These are phyloP conservation scores for Combretum micranthum DNA, from an alignment of 345 rosid species.

Conservation along the genomic window DNA sequence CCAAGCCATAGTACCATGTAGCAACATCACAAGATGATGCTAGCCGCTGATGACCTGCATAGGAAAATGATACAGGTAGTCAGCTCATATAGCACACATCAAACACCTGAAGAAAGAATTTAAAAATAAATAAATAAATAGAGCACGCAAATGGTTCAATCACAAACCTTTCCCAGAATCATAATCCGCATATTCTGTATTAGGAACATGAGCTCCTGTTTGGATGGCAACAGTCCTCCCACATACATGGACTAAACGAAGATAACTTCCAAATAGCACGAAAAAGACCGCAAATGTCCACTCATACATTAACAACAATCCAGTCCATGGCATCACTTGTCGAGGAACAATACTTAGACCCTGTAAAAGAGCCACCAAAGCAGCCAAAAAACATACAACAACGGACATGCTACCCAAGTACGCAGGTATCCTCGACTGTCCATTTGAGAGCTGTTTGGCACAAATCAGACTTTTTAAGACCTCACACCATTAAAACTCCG, in stretches of 20 bases:
- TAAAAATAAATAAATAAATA: too few relatives aligned
- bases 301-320: constrained; percentile 73
- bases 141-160: neutral
- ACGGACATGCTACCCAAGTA: constrained; percentile 64
- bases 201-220: constrained; percentile 32
- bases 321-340: constrained; percentile 92
- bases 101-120: too few relatives aligned
- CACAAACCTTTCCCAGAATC: constrained; percentile 73
- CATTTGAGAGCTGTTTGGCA: constrained; percentile 39
- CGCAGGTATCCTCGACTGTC: constrained; percentile 52
- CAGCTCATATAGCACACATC: too few relatives aligned
- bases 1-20: constrained; percentile 60
- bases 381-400: constrained; percentile 40
- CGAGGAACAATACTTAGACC: constrained; percentile 63
- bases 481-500: neutral
- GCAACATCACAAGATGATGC: constrained; percentile 42
- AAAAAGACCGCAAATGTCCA: constrained; percentile 75
- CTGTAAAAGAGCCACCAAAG: constrained; percentile 47
- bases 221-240: constrained; percentile 55
- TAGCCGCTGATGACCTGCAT: constrained; percentile 64
- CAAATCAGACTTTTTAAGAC: constrained; percentile 10
- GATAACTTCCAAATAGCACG: constrained; percentile 58
- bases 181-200: constrained; percentile 33
- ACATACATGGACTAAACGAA: constrained; percentile 47
- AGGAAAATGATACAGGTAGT: neutral